phyloP scores from a whole-genome alignment of 2,329 filamentous ascomycete genomes.

The Fusarium hainanense region DNA sequence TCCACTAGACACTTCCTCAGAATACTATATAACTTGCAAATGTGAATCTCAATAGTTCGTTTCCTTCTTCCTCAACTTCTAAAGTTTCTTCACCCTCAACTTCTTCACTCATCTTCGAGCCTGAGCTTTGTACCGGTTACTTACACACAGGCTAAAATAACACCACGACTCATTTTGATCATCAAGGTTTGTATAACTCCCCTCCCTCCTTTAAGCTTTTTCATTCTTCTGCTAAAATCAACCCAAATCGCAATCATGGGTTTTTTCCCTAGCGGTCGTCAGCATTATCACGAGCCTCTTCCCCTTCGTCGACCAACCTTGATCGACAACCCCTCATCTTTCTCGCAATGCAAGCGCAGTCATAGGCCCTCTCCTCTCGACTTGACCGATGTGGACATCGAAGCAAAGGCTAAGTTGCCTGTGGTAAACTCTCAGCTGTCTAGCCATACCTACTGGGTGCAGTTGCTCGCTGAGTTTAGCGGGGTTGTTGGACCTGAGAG shows the following conservation, averaged over 20 bases:
- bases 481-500: too few species aligned
- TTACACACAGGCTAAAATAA: background rate
- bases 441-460: background rate
- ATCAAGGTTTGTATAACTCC: background rate
- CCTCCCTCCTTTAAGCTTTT: background rate
- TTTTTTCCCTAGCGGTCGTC: background rate
- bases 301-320: conserved; percentile 1
- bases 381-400: background rate
- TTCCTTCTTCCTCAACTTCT: background rate
- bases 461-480: background rate
- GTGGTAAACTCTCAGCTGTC: background rate
- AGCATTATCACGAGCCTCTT: conserved; percentile 12
- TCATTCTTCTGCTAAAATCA: background rate
- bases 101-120: background rate
- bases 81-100: background rate
- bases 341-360: conserved; percentile 7
- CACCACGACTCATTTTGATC: background rate
- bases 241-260: conserved; percentile 5
- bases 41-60: background rate
- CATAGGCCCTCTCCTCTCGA: conserved; percentile 1
- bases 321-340: background rate
- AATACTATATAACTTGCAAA: background rate
- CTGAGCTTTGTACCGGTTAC: background rate
- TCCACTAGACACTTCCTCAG: background rate
- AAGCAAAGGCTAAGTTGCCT: background rate